Evolutionary conservation across 2,329 filamentous ascomycete species (phyloP).

Genomic region (Pezicula neosporulosa): DNA sequence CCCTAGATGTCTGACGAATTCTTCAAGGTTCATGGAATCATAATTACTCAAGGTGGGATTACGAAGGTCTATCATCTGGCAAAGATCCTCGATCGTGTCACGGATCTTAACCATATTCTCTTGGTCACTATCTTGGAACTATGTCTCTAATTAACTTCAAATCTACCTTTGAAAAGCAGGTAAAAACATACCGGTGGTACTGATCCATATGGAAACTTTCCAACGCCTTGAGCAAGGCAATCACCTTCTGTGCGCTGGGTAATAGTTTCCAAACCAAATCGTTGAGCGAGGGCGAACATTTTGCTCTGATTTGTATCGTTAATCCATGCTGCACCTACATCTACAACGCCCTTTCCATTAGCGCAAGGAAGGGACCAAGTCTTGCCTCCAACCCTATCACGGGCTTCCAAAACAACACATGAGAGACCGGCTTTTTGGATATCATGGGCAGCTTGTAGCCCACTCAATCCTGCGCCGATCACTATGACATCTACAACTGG

Average conservation of each 20-base stretch:
- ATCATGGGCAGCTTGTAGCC: slow-evolving; percentile 14
- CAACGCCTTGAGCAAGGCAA: slow-evolving; percentile 36
- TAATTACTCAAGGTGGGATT: slow-evolving; percentile 13
- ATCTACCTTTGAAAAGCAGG: neutral
- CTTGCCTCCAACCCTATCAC: slow-evolving; percentile 40
- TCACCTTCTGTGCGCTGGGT: slow-evolving; percentile 45
- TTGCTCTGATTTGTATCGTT: slow-evolving; percentile 33
- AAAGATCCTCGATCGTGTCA: slow-evolving; percentile 14
- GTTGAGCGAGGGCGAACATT: slow-evolving; percentile 37
- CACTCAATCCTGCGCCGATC: slow-evolving; percentile 8
- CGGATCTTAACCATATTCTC: slow-evolving; percentile 11
- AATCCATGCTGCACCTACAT: slow-evolving; percentile 57
- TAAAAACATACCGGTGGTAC: slow-evolving; percentile 20
- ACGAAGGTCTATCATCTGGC: slow-evolving; percentile 12
- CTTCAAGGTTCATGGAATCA: slow-evolving; percentile 32
- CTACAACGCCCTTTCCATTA: slow-evolving; percentile 34
- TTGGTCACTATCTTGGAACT: slow-evolving; percentile 6
- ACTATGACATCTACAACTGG: slow-evolving; percentile 2
- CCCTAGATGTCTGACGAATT: slow-evolving; percentile 30
- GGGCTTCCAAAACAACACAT: slow-evolving; percentile 34
- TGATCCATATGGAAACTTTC: slow-evolving; percentile 34
- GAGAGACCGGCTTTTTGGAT: slow-evolving; percentile 14
- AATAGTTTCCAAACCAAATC: slow-evolving; percentile 40
- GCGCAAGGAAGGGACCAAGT: slow-evolving; percentile 20
- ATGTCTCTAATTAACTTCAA: neutral